Evolutionary conservation across 352 stramenopile species (phyloP).

Genomic region (Chrysophaeum taylorii): DNA sequence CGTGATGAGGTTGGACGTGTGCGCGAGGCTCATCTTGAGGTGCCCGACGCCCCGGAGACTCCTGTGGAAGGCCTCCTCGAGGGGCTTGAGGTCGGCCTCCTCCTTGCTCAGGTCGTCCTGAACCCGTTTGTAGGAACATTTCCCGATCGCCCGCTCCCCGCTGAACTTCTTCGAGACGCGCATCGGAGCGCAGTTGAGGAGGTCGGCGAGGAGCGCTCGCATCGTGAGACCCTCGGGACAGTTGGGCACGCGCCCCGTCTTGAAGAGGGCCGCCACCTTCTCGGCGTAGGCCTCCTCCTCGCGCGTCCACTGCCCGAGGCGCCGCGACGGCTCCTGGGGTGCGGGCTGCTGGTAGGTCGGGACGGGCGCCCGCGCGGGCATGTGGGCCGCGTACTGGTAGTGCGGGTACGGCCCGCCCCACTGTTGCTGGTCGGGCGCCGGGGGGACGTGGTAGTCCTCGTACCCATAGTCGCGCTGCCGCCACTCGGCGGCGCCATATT

Average conservation of each 20-base stretch:
- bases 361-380: too few species aligned
- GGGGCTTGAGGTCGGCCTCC: not conserved
- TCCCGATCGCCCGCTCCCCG: not conserved
- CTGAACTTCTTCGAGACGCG: constrained; percentile 16
- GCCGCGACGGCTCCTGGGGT: not conserved
- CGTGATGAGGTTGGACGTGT: too few species aligned
- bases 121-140: constrained; percentile 3
- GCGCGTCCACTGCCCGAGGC: not conserved
- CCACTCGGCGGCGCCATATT: too few species aligned
- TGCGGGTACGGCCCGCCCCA: too few species aligned
- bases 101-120: not conserved
- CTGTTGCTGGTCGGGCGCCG: too few species aligned
- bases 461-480: too few species aligned
- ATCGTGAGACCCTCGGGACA: constrained; percentile 4
- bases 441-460: too few species aligned
- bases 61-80: not conserved
- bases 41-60: not conserved
- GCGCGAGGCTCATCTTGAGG: not conserved
- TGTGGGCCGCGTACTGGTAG: too few species aligned
- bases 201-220: constrained; percentile 1
- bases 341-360: not conserved
- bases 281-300: not conserved
- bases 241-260: not conserved
- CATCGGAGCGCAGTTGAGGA: constrained; percentile 16
- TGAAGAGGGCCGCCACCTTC: not conserved